These are phyloP conservation scores for Lojkania enalia DNA, from an alignment of 2,329 filamentous ascomycete species.

Conservation along the genomic window DNA sequence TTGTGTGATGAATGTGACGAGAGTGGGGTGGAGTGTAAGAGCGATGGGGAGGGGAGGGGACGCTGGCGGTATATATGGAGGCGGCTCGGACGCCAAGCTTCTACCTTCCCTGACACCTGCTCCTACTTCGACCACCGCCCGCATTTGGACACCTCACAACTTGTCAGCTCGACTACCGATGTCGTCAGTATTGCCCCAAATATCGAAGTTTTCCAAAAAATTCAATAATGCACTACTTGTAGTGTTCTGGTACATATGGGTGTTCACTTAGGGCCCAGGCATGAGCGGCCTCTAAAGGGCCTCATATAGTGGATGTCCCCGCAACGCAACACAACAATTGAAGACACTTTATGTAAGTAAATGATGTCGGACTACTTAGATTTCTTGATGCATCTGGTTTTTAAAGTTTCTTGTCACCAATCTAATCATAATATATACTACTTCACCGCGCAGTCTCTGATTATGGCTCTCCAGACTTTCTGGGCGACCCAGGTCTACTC, in stretches of 20 bases:
- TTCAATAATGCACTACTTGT: constrained; percentile 12
- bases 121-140: constrained; percentile 11
- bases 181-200: background rate
- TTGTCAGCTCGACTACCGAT: constrained; percentile 5
- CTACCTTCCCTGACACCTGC: constrained; percentile 15
- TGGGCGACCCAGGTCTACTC: too few relatives aligned
- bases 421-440: too few relatives aligned
- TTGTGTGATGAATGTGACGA: constrained; percentile 12
- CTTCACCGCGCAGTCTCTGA: too few relatives aligned
- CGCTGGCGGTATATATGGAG: constrained; percentile 18
- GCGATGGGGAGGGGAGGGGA: constrained; percentile 19
- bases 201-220: constrained; percentile 2
- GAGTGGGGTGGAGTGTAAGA: constrained; percentile 20
- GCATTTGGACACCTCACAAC: constrained; percentile 4
- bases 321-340: constrained; percentile 8
- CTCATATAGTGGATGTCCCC: background rate
- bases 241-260: constrained; percentile 7
- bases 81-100: constrained; percentile 19
- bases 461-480: too few relatives aligned
- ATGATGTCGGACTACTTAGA: background rate
- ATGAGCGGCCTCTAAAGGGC: constrained; percentile 21
- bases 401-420: constrained; percentile 4
- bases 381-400: constrained; percentile 20
- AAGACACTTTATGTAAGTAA: background rate
- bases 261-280: constrained; percentile 8